phyloP scores from a whole-genome alignment of 352 stramenopile species.

The Thalassiosira delicatula region DNA sequence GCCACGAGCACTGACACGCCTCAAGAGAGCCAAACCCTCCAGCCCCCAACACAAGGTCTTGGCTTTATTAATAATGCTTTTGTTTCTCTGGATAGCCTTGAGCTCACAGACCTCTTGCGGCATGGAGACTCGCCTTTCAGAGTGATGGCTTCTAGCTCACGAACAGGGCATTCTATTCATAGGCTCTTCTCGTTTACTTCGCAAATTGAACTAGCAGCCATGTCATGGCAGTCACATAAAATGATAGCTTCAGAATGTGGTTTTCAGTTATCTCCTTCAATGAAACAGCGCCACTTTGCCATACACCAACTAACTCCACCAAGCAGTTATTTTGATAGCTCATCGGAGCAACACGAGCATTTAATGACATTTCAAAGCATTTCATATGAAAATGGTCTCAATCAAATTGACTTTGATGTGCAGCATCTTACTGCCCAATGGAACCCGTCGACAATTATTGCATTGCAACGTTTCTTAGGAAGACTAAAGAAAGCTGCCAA shows the following conservation, averaged over 20 bases:
- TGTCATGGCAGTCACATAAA: constrained; percentile 40
- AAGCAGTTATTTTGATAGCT: constrained; percentile 25
- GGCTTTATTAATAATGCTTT: constrained; percentile 16
- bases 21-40: neutral
- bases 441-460: constrained; percentile 83
- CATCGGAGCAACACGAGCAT: neutral
- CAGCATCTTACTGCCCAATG: constrained; percentile 70
- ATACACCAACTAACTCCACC: constrained; percentile 19
- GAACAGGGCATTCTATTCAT: neutral
- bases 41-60: neutral
- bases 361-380: constrained; percentile 39
- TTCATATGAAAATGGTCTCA: constrained; percentile 18
- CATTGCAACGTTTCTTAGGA: constrained; percentile 78
- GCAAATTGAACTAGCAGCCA: constrained; percentile 23
- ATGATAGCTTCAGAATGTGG: constrained; percentile 43
- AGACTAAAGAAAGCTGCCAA: constrained; percentile 71
- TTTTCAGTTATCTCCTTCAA: constrained; percentile 33
- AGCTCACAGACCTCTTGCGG: constrained; percentile 73
- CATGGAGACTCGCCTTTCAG: constrained; percentile 32
- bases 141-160: constrained; percentile 40
- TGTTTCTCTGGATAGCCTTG: constrained; percentile 52
- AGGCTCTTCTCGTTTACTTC: constrained; percentile 13
- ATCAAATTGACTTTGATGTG: constrained; percentile 50
- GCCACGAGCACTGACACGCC: neutral
- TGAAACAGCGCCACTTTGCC: constrained; percentile 14